phyloP scores from a whole-genome alignment of 1,139 yeast genomes.

The Yamadazyma diospyri region DNA sequence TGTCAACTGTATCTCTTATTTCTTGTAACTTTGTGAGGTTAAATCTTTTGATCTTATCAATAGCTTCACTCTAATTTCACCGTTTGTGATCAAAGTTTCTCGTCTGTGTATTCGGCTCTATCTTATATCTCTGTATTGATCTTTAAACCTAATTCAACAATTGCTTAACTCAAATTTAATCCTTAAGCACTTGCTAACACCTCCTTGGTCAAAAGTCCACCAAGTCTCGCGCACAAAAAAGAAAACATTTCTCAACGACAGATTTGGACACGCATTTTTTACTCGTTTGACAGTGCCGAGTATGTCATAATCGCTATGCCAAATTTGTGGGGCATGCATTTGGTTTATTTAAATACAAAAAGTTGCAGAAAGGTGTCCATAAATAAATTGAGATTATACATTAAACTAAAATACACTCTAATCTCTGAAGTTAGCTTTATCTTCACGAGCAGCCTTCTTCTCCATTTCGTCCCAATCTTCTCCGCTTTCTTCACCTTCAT shows the following conservation, averaged over 20 bases:
- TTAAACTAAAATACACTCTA: conserved; percentile 6
- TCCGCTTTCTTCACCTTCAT: conserved; percentile 49
- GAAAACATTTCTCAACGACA: conserved; percentile 3
- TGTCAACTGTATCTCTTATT: background rate
- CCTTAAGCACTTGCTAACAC: too few relatives aligned
- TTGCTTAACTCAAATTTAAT: too few relatives aligned
- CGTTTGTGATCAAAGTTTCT: too few relatives aligned
- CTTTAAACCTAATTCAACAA: background rate
- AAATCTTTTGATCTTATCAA: background rate
- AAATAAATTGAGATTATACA: too few relatives aligned
- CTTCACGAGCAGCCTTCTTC: conserved; percentile 58
- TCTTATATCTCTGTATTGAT: background rate
- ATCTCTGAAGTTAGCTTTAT: conserved; percentile 30
- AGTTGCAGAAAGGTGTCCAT: too few relatives aligned
- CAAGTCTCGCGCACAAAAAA: conserved; percentile 4
- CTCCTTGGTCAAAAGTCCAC: background rate
- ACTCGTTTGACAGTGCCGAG: too few relatives aligned
- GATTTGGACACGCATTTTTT: conserved; percentile 1
- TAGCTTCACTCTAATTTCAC: too few relatives aligned
- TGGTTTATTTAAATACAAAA: too few relatives aligned
- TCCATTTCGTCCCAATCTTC: conserved; percentile 79
- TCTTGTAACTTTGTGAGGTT: background rate
- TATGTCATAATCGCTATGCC: too few relatives aligned
- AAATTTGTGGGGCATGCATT: too few relatives aligned
- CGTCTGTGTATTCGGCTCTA: too few relatives aligned